phyloP scores from a whole-genome alignment of 495 filamentous ascomycete species.

The Tuber indicum region DNA sequence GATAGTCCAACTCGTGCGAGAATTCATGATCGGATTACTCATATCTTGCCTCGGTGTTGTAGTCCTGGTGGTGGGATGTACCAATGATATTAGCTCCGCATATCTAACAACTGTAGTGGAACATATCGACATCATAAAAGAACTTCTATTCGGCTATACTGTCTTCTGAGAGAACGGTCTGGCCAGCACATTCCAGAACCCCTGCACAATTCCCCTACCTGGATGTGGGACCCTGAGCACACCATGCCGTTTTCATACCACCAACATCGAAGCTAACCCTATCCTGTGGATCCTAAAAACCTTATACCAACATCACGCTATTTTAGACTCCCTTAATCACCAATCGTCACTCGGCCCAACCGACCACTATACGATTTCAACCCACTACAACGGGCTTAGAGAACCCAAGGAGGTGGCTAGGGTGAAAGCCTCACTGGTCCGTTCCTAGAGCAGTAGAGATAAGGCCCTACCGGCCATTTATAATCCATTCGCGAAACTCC shows the following conservation, averaged over 20 bases:
- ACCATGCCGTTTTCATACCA: not conserved
- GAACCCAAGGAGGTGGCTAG: not conserved
- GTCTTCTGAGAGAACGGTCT: not conserved
- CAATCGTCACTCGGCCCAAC: not conserved
- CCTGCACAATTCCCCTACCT: not conserved
- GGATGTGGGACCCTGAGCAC: not conserved
- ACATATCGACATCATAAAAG: not conserved
- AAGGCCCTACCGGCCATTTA: not conserved
- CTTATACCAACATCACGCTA: not conserved
- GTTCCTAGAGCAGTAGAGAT: not conserved
- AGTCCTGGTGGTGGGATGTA: not conserved
- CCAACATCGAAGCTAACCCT: not conserved
- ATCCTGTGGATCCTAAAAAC: not conserved
- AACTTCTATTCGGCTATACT: not conserved
- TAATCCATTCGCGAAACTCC: not conserved
- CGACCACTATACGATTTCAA: not conserved
- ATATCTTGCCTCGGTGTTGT: not conserved
- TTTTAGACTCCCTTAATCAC: not conserved
- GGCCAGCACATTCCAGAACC: not conserved
- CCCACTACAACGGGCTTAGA: not conserved
- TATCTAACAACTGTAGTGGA: not conserved
- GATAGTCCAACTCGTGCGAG: not conserved
- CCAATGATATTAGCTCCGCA: not conserved
- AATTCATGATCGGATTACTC: not conserved
- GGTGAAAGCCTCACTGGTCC: not conserved